Evolutionary conservation across 768 basidiomycete genomes (phyloP), one percentile per base, ranked within the genome.

Genomic region (Kwoniella bestiolae): DNA sequence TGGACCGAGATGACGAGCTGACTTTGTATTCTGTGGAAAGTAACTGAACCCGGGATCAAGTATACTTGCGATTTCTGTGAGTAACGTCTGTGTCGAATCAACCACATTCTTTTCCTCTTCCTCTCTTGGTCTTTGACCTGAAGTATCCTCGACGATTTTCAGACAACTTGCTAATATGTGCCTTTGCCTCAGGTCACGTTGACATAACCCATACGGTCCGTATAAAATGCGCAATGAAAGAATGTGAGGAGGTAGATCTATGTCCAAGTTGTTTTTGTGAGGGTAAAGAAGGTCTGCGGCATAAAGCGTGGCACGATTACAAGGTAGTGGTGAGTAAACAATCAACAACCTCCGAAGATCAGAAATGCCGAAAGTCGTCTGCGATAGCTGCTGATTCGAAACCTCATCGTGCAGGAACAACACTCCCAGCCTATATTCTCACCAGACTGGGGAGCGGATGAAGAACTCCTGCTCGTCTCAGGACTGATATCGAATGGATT

Each of bases 391-490:
- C 21, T 18, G 23, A 31, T 26, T 26, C 41, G 8, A 18, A 11
- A 6, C 38, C 12, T 14, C 12, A 5, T 41, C 32, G 18, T 56
- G 11, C 78, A 94, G 94, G 94, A 96, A 83, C 86, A 94, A 74
- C 92, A 96, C 79, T 93, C 95, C 7, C 92, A 94, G 81, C 96
- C 95, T 2, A 96, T 99, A 75, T 95, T 96, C 74, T 86, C 89
- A 7, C 88, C 90, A 61, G 92, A 95, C 79, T 98, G 95, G 96
- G 95, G 94, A 41, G 95, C 94, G 8, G 95, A 98, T 80, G 95
- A 99, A 92, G 95, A 99, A 79, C 84, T 98, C 2, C 83, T 95
- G 6, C 83, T 99, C 18, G 83, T 97, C 49, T 92, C 94, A 60
- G 96, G 94, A 31, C 88, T 94, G 32, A 86, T 91, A 6, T 85